Conservation (phyloP, 768 basidiomycete genomes). For the Boletus speciosus region DNA sequence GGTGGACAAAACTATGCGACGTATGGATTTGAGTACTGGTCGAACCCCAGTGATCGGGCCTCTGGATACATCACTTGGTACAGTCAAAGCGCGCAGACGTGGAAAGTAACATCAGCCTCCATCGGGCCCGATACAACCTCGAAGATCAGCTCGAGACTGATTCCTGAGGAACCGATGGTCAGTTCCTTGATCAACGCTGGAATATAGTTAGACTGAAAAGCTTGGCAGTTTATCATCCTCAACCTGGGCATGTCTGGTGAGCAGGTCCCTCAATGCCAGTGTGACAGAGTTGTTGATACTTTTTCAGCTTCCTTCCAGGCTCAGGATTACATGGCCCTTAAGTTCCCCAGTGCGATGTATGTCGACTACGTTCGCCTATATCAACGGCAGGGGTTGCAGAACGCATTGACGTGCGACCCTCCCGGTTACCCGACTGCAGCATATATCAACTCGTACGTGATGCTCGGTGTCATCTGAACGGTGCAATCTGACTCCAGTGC, state of each 20-base stretch:
- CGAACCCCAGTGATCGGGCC: slow-evolving; percentile 58
- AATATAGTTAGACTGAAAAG: slow-evolving; percentile 4
- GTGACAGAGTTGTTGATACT: slow-evolving; percentile 1
- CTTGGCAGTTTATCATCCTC: slow-evolving; percentile 68
- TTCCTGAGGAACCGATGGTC: slow-evolving; percentile 93
- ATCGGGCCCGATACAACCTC: slow-evolving; percentile 62
- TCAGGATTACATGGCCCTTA: slow-evolving; percentile 66
- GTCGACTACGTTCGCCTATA: slow-evolving; percentile 91
- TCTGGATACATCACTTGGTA: slow-evolving; percentile 88
- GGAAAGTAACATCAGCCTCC: slow-evolving; percentile 65
- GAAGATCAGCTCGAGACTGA: slow-evolving; percentile 61
- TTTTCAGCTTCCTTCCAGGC: slow-evolving; percentile 60
- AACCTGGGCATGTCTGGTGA: slow-evolving; percentile 77
- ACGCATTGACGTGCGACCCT: slow-evolving; percentile 79
- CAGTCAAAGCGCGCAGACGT: slow-evolving; percentile 59
- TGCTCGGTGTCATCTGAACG: not conserved
- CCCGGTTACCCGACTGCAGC: slow-evolving; percentile 68
- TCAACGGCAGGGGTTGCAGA: slow-evolving; percentile 67
- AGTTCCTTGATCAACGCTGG: slow-evolving; percentile 23
- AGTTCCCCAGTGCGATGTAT: slow-evolving; percentile 77
- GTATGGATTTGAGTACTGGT: slow-evolving; percentile 82
- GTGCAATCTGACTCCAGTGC: slow-evolving; percentile 5
- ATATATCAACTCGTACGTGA: slow-evolving; percentile 65
- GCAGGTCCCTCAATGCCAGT: slow-evolving; percentile 11
- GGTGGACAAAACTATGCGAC: slow-evolving; percentile 49